Conservation (phyloP, 495 filamentous ascomycete species). For the Pseudomonodictys pantanalensis region DNA sequence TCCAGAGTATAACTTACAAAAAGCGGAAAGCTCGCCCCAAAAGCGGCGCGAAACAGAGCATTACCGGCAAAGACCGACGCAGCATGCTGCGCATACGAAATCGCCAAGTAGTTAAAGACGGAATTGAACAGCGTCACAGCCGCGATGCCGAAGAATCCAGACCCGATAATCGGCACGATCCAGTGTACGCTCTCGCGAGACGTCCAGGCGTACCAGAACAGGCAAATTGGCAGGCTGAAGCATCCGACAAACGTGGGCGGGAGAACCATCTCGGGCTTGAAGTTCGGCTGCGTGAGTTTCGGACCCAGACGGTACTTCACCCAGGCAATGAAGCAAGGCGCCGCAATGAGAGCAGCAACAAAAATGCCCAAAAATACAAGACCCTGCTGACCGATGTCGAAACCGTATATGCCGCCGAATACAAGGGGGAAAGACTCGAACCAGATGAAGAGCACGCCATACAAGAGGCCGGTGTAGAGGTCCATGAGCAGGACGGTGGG, state of each 20-base stretch:
- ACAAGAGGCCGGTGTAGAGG: constrained; percentile 40
- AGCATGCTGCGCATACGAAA: constrained; percentile 42
- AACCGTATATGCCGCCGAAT: constrained; percentile 36
- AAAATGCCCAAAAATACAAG: constrained; percentile 43
- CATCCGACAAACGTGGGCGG: constrained; percentile 14
- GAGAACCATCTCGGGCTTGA: constrained; percentile 18
- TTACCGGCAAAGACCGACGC: constrained; percentile 51
- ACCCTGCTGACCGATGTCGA: constrained; percentile 34
- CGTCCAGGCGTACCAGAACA: constrained; percentile 25
- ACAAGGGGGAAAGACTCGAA: constrained; percentile 42
- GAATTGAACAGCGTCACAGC: constrained; percentile 46
- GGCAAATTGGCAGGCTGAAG: constrained; percentile 7
- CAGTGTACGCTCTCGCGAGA: constrained; percentile 10
- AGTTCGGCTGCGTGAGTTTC: background rate
- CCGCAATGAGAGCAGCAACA: constrained; percentile 14
- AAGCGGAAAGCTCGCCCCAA: constrained; percentile 49
- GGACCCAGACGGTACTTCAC: background rate
- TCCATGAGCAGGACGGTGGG: constrained; percentile 40
- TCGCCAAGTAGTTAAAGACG: constrained; percentile 82
- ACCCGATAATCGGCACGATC: constrained; percentile 25
- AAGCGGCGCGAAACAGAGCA: constrained; percentile 45
- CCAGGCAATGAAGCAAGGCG: background rate
- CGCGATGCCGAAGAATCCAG: constrained; percentile 17
- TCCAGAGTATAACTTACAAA: constrained; percentile 40
- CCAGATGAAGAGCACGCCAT: constrained; percentile 37